Percentiles rank a stretch among this genome's conserved stretches.
Conservation (phyloP, 108 stramenopile genomes). For the Craspedostauros australis region DNA sequence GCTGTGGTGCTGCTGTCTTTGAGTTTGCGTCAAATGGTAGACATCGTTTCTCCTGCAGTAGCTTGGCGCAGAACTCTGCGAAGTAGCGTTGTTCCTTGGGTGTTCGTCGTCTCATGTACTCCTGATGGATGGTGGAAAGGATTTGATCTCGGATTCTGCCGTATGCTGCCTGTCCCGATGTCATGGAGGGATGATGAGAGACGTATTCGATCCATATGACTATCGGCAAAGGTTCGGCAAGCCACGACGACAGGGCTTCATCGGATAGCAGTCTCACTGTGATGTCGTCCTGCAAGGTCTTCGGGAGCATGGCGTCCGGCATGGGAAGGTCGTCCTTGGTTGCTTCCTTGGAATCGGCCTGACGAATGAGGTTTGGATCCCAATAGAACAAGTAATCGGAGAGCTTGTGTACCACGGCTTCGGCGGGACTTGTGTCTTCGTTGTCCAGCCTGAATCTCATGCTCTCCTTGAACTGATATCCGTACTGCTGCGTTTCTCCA, state of each 20-base stretch:
- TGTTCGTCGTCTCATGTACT: constrained; percentile 13
- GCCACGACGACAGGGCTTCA: constrained; percentile 37
- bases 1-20: no score
- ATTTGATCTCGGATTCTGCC: constrained; percentile 28
- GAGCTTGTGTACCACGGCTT: constrained; percentile 31
- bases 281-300: constrained; percentile 35
- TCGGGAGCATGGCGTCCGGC: constrained; percentile 51
- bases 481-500: constrained; percentile 16
- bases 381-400: constrained; percentile 53
- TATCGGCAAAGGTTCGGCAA: constrained; percentile 43
- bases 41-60: constrained; percentile 29
- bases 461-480: constrained; percentile 36
- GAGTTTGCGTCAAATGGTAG: no score
- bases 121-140: constrained; percentile 43
- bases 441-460: constrained; percentile 31
- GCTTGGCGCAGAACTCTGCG: constrained; percentile 17
- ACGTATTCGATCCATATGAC: constrained; percentile 68
- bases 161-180: constrained; percentile 36
- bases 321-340: constrained; percentile 45
- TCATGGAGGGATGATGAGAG: constrained; percentile 43
- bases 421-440: constrained; percentile 2
- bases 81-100: constrained; percentile 18
- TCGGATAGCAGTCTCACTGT: constrained; percentile 40
- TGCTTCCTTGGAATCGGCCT: constrained; percentile 5
- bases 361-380: constrained; percentile 26